Evolutionary conservation across 208 protist genomes (phyloP), one percentile per base, ranked within the genome.

Genomic region (Porcisia hertigi): DNA sequence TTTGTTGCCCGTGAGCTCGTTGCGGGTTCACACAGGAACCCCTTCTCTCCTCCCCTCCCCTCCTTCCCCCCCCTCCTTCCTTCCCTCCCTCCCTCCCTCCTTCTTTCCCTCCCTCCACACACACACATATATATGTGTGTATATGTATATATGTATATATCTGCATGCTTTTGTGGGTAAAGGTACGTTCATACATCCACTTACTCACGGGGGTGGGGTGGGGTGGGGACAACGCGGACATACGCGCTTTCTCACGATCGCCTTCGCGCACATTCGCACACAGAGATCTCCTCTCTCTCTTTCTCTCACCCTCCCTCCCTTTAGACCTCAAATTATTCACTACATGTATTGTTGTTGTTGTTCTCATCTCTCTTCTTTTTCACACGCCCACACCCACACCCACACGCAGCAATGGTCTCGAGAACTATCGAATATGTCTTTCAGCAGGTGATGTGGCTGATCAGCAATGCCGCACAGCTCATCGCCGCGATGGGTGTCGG

Each of bases 401-500:
- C 16, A 47, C 69, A 30, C 23, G 23, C 11, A 63, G 20, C 1
- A 67, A 83, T 82, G 79, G 62, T 30, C n/a, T 69, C 49, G 20
- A 16, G 76, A 18, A 88, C 86, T 69, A 57, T 92, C 58, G 49
- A 80, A 39, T 88, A 93, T 81, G 81, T 86, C 45, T 66, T 88
- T 54, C 60, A 87, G 65, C 89, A 96, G 80, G 71, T 87, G 58
- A 71, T 93, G 65, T 96, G 92, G 92, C 71, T 93, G 74, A 69
- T 87, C 4, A 81, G 72, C 16, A 73, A 81, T 11, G 76, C 71
- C 5, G 74, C 80, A 18, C 83, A 90, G 72, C 92, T 96, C 30
- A 77, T 94, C 39, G 81, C 82, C 3, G 77, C 87, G n/a, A 94
- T 96, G 90, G 92, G 92, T 25, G 54, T 92, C n/a, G 92, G 92